phyloP scores from a whole-genome alignment of 306 rosid species.

The Gleditsia sinensis region DNA sequence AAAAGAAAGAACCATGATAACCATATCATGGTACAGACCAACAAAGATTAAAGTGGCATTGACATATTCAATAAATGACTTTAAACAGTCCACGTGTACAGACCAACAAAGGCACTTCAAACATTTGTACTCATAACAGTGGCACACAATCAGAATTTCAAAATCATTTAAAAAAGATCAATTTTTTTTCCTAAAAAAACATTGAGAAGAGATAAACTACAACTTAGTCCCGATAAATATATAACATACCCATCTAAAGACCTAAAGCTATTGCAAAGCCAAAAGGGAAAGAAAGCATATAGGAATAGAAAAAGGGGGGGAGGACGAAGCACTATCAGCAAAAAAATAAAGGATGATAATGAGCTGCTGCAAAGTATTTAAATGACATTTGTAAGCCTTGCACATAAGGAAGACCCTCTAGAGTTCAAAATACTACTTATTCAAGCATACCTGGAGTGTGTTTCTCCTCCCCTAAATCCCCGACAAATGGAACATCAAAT shows the following conservation, averaged over 20 bases:
- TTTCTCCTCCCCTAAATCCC: slow-evolving; percentile 57
- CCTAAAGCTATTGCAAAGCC: slow-evolving; percentile 19
- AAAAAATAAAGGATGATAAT: slow-evolving; percentile 12
- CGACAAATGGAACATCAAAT: slow-evolving; percentile 66
- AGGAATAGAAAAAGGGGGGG: not conserved
- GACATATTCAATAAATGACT: slow-evolving; percentile 15
- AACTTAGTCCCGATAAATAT: not conserved
- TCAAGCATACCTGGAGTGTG: slow-evolving; percentile 57
- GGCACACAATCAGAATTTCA: not conserved
- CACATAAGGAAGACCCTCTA: not conserved
- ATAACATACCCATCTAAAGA: not conserved
- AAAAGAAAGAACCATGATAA: not conserved
- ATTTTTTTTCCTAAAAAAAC: too few species aligned
- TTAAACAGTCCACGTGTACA: not conserved
- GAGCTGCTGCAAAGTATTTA: not conserved
- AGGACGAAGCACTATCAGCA: not conserved
- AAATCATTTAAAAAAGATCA: not conserved
- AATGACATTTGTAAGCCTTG: slow-evolving; percentile 8
- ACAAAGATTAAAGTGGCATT: too few species aligned
- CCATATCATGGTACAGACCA: too few species aligned
- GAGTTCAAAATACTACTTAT: slow-evolving; percentile 5
- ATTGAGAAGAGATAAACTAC: not conserved
- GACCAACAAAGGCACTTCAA: slow-evolving; percentile 24
- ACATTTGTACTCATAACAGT: slow-evolving; percentile 22
- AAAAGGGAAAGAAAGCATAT: not conserved